Percentiles rank a stretch among this genome's conserved stretches.
Conservation (phyloP, 1,139 yeast genomes). For the Diutina mesorugosa region DNA sequence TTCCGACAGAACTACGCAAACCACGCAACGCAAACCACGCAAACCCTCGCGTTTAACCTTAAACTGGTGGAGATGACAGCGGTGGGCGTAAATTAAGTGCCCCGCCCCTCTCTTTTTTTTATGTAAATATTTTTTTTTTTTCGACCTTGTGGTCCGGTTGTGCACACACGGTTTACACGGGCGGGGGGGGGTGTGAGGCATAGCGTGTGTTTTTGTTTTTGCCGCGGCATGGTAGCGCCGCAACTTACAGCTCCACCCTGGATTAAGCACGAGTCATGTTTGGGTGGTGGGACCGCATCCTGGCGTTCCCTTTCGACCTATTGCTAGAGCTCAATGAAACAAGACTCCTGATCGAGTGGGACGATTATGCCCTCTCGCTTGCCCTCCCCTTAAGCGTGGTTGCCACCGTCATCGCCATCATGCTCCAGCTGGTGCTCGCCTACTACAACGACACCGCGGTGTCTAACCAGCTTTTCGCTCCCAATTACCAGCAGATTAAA, state of each 20-base stretch:
- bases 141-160: too few relatives aligned
- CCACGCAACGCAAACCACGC: too few relatives aligned
- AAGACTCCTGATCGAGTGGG: background rate
- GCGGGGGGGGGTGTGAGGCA: background rate
- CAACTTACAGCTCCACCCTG: background rate
- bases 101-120: background rate
- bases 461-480: background rate
- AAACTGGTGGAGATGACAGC: background rate
- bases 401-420: background rate
- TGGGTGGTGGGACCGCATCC: background rate
- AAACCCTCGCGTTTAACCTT: background rate
- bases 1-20: background rate
- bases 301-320: background rate
- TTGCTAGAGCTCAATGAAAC: background rate
- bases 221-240: background rate
- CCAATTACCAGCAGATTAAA: slow-evolving; percentile 1
- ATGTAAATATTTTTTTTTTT: background rate
- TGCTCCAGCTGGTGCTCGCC: background rate
- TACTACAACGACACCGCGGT: background rate
- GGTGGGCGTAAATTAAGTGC: background rate
- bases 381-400: background rate
- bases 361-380: background rate
- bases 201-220: background rate
- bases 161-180: background rate
- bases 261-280: background rate